Evolutionary conservation across 345 rosid genomes (phyloP).

Genomic region (Fremontodendron californicum): DNA sequence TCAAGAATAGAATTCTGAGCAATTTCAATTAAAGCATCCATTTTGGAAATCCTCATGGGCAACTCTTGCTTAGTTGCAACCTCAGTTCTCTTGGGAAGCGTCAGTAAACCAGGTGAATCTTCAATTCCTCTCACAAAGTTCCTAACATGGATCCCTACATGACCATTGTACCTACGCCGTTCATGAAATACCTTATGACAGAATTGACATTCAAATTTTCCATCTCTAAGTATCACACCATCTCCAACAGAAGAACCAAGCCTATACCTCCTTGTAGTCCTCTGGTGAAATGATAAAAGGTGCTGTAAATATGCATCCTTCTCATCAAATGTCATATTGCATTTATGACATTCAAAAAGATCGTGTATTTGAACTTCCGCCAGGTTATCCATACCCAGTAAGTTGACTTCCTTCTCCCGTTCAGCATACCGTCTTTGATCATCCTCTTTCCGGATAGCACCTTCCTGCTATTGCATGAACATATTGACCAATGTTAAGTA

Average conservation of each 20-base stretch:
- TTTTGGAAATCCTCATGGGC: slow-evolving; percentile 54
- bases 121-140: slow-evolving; percentile 60
- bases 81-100: slow-evolving; percentile 30
- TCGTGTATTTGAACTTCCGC: slow-evolving; percentile 52
- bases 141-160: slow-evolving; percentile 71
- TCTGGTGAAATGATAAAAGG: slow-evolving; percentile 62
- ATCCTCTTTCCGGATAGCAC: slow-evolving; percentile 26
- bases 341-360: slow-evolving; percentile 68
- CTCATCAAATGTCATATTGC: slow-evolving; percentile 57
- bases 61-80: slow-evolving; percentile 33
- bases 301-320: slow-evolving; percentile 67
- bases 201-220: slow-evolving; percentile 76
- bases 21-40: slow-evolving; percentile 81
- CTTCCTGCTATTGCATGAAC: slow-evolving; percentile 35
- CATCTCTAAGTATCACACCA: slow-evolving; percentile 68
- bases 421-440: slow-evolving; percentile 27
- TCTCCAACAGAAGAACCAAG: slow-evolving; percentile 75
- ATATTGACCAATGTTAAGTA: slow-evolving; percentile 7
- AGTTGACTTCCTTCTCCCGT: slow-evolving; percentile 28
- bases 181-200: slow-evolving; percentile 75
- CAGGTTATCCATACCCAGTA: slow-evolving; percentile 47
- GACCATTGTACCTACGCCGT: slow-evolving; percentile 66
- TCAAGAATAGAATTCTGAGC: slow-evolving; percentile 72
- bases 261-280: slow-evolving; percentile 57
- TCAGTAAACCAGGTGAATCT: slow-evolving; percentile 42